A percentile compares a stretch with the other conserved stretches of the same genome.
phyloP scores from a whole-genome alignment of 306 rosid genomes.

The Dalbergia cochinchinensis region DNA sequence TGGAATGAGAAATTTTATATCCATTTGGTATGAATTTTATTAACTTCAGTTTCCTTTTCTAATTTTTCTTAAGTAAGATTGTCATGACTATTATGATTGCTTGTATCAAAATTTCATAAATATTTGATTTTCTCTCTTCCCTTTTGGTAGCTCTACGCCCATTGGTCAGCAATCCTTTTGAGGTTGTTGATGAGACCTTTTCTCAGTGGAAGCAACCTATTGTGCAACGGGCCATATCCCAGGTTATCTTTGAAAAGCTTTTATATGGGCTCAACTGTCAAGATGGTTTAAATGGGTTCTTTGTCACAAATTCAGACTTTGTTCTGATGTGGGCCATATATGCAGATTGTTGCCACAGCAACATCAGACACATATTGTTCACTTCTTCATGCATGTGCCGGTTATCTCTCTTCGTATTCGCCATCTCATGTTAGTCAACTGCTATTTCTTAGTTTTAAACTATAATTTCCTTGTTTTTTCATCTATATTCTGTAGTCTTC shows the following conservation, averaged over 20 bases:
- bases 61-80: not conserved
- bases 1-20: not conserved
- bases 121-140: conserved; percentile 28
- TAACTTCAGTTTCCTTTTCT: conserved; percentile 15
- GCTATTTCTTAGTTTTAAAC: conserved; percentile 37
- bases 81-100: conserved; percentile 14
- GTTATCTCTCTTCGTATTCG: conserved; percentile 86
- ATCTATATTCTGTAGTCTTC: conserved; percentile 18
- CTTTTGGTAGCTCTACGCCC: conserved; percentile 88
- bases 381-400: conserved; percentile 89
- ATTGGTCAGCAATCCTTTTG: conserved; percentile 67
- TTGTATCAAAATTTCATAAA: conserved; percentile 15
- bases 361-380: conserved; percentile 73
- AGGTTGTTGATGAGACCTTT: conserved; percentile 74
- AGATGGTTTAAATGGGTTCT: conserved; percentile 25
- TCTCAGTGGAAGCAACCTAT: conserved; percentile 86
- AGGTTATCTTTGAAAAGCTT: conserved; percentile 60
- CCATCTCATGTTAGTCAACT: conserved; percentile 83
- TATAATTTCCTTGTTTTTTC: conserved; percentile 1
- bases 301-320: conserved; percentile 31
- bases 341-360: conserved; percentile 81
- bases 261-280: conserved; percentile 26
- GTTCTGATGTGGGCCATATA: conserved; percentile 44
- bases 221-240: conserved; percentile 88
- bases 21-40: conserved; percentile 11